phyloP scores from a whole-genome alignment of 768 basidiomycete genomes.

The Pholiota microspora region DNA sequence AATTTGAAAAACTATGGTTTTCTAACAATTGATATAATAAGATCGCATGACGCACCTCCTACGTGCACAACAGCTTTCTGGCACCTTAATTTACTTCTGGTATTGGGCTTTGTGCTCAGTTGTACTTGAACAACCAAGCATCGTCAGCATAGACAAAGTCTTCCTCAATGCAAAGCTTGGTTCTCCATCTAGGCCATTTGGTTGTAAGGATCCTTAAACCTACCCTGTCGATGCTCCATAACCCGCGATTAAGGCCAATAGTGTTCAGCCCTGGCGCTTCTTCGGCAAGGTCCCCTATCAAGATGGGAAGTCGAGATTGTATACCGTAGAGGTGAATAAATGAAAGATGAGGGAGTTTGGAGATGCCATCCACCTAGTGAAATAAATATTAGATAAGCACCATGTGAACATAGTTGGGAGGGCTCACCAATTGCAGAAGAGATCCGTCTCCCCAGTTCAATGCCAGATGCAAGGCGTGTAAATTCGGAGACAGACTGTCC shows the following conservation, averaged over 20 bases:
- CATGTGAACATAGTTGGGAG: neutral
- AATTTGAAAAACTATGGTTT: no score
- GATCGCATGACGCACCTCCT: neutral
- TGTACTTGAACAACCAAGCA: conserved; percentile 40
- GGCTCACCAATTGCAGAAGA: conserved; percentile 27
- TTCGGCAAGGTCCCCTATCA: conserved; percentile 31
- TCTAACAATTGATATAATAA: neutral
- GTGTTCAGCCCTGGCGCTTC: conserved; percentile 30
- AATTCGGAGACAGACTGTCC: conserved; percentile 23
- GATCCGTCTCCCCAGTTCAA: conserved; percentile 30
- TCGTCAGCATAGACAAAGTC: conserved; percentile 35
- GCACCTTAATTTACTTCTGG: no score
- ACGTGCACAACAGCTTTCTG: neutral
- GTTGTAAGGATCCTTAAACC: conserved; percentile 25
- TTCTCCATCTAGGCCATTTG: conserved; percentile 38
- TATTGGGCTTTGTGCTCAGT: conserved; percentile 17
- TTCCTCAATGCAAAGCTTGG: conserved; percentile 36
- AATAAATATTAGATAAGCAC: neutral
- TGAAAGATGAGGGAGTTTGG: conserved; percentile 26
- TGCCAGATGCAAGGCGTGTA: conserved; percentile 35
- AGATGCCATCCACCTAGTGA: conserved; percentile 24
- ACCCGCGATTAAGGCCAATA: conserved; percentile 36
- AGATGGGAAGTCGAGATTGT: conserved; percentile 27
- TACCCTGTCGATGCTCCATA: conserved; percentile 34
- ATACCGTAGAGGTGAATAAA: conserved; percentile 39